Evolutionary conservation across 2,329 filamentous ascomycete genomes (phyloP), one percentile per base, ranked within the genome.

Genomic region (Pseudocercospora eumusae): DNA sequence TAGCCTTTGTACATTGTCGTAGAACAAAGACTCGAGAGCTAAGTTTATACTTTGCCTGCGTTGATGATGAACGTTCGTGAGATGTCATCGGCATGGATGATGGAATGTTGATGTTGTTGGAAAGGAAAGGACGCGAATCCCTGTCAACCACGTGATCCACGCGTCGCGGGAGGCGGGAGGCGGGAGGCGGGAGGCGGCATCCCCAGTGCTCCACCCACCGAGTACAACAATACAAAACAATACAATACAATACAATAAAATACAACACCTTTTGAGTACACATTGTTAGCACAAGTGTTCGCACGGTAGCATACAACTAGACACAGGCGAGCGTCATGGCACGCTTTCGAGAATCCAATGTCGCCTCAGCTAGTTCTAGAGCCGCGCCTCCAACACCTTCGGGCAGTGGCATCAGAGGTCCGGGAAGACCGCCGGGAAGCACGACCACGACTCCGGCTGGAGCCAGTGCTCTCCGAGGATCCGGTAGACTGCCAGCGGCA

Each of bases 351-450:
- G 44, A 47, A 9, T 47, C 44, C 44, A 47, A 25, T 47, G 20
- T 9, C 44, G 44, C 44, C 9, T 21, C 55, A n/a, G 18, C 59
- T 28, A 31, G 56, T 33, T 59, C 60, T 13, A 44, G 31, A 50
- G n/a, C 40, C 8, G 45, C 56, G 13, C 15, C 40, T 28, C 28
- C 13, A 50, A 47, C 45, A 36, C 25, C 54, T n/a, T 44, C 54
- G 18, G 45, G 54, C 20, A 56, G 44, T 2, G 57, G 15, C 10
- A 36, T 52, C 31, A 59, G 59, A 50, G 59, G 59, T 3, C 33
- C 33, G 15, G 33, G 33, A 36, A 36, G 33, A 5, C 33, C 33
- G 33, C 13, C 33, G 1, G 33, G 2, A 5, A 36, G 33, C n/a
- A n/a, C 13, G 1, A n/a, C 2, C 33, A n/a, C 33, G 5, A 36